Conservation (phyloP, 139 green algal genomes). For the Haematococcus lacustris region DNA sequence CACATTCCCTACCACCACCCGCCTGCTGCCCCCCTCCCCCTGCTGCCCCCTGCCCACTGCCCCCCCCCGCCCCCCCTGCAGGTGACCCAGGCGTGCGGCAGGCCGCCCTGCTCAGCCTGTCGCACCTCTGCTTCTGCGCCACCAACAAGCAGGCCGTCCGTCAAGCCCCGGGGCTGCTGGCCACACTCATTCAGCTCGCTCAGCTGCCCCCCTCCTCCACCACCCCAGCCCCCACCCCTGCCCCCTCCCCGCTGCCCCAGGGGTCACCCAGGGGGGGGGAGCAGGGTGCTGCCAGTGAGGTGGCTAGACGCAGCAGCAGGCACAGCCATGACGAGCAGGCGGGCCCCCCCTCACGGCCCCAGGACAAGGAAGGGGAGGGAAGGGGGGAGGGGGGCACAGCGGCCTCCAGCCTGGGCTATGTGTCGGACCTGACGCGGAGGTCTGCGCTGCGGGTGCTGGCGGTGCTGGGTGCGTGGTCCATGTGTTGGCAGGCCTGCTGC, state of each 20-base stretch:
- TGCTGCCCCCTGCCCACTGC: too few species aligned
- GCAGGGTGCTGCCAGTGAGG: too few species aligned
- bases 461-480: constrained; percentile 53
- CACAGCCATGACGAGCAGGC: neutral
- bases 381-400: neutral
- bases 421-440: constrained; percentile 15
- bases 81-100: constrained; percentile 27
- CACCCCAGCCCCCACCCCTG: too few species aligned
- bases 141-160: constrained; percentile 38
- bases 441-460: constrained; percentile 62
- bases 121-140: constrained; percentile 51
- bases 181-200: constrained; percentile 34
- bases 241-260: too few species aligned
- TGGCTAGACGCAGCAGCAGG: too few species aligned
- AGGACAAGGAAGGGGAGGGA: neutral
- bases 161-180: constrained; percentile 30
- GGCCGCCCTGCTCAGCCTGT: constrained; percentile 51
- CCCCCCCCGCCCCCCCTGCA: too few species aligned
- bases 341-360: neutral
- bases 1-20: too few species aligned
- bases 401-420: neutral
- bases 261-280: too few species aligned
- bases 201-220: too few species aligned
- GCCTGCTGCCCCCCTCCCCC: too few species aligned
- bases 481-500: too few species aligned